Conservation (phyloP, 306 rosid species). For the Cicer cuneatum region DNA sequence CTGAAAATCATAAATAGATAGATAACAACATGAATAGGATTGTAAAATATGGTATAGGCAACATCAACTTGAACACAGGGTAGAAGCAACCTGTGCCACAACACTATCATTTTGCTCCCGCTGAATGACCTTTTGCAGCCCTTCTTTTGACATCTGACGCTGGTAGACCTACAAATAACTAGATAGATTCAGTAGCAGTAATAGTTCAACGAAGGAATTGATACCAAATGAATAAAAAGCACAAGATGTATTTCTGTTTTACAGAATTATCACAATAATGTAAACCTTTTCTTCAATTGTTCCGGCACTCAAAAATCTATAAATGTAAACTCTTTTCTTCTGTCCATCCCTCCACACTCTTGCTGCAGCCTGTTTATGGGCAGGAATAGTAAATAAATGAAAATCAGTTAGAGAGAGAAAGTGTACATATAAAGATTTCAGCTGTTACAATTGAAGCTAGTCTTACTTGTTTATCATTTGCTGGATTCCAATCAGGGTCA, state of each 20-base stretch:
- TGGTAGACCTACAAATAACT: constrained; percentile 73
- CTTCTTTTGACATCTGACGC: constrained; percentile 99
- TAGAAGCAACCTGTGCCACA: constrained; percentile 63
- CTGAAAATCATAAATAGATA: constrained; percentile 53
- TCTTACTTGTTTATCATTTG: constrained; percentile 94
- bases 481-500: constrained; percentile 99
- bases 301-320: constrained; percentile 90
- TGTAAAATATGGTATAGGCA: constrained; percentile 40
- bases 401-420: not conserved
- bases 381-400: constrained; percentile 40
- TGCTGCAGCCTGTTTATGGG: constrained; percentile 85
- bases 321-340: constrained; percentile 93
- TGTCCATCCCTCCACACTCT: constrained; percentile 99
- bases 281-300: constrained; percentile 95
- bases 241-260: constrained; percentile 25
- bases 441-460: constrained; percentile 19
- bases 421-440: constrained; percentile 22
- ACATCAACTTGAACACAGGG: constrained; percentile 36
- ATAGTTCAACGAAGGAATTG: constrained; percentile 30
- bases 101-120: constrained; percentile 68
- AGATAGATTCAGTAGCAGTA: constrained; percentile 16
- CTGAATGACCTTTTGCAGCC: constrained; percentile 96
- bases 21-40: constrained; percentile 19
- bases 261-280: constrained; percentile 42
- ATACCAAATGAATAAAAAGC: constrained; percentile 37